Conservation (phyloP, 176 grass and related monocot species). For the Hyparrhenia diplandra region DNA sequence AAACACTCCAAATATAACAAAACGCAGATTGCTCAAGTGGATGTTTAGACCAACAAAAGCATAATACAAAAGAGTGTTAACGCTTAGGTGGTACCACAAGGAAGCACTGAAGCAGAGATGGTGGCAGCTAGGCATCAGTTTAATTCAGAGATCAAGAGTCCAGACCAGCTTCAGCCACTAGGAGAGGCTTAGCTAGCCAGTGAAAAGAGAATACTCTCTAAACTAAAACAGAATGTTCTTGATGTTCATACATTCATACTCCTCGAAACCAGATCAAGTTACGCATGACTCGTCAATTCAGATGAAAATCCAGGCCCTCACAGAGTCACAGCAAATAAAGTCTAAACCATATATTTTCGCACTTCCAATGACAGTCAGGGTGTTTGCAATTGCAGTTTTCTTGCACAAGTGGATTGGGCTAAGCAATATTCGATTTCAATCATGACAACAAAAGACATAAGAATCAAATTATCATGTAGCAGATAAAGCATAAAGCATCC, state of each 20-base stretch:
- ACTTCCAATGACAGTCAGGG: background rate
- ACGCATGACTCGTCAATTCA: background rate
- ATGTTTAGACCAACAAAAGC: background rate
- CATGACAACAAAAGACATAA: background rate
- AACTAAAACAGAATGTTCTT: background rate
- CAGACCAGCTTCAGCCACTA: background rate
- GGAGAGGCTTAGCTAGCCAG: background rate
- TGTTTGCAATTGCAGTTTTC: background rate
- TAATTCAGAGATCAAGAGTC: too few species aligned
- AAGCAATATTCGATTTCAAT: background rate
- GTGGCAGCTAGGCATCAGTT: too few species aligned
- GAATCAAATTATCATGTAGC: background rate
- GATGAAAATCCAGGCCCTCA: background rate
- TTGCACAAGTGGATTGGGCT: background rate
- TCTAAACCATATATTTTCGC: too few species aligned
- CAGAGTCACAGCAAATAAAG: too few species aligned
- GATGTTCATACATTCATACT: background rate
- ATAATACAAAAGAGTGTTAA: background rate
- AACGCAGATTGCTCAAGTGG: background rate
- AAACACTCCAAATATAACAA: background rate
- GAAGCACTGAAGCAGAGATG: too few species aligned
- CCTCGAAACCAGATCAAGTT: background rate
- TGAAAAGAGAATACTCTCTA: background rate
- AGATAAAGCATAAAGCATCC: background rate
- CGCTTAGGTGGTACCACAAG: background rate